Conservation (phyloP, 163 green algal species). For the Prototheca cutis region DNA sequence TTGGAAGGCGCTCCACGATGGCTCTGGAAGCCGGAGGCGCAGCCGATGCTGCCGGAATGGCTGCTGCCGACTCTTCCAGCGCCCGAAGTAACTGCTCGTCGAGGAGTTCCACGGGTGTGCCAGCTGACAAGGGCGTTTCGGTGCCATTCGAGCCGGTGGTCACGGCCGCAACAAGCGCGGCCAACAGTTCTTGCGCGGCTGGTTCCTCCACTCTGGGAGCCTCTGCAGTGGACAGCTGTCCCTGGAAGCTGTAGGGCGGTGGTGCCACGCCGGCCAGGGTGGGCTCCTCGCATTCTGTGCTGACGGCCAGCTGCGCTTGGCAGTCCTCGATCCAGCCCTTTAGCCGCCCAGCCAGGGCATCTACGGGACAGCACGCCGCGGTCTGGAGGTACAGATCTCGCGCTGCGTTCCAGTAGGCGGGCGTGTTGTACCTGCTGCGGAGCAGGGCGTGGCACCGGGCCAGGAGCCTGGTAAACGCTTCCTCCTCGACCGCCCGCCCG, state of each 20-base stretch:
- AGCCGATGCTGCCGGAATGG: too few relatives aligned
- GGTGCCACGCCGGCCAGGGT: neutral
- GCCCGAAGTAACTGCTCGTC: too few relatives aligned
- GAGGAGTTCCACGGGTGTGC: too few relatives aligned
- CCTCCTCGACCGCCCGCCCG: neutral
- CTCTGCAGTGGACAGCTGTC: neutral
- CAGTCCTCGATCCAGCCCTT: neutral
- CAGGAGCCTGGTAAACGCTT: neutral
- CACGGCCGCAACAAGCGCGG: too few relatives aligned
- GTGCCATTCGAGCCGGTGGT: too few relatives aligned
- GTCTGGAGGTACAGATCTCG: neutral
- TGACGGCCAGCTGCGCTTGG: conserved; percentile 8
- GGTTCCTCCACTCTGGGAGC: too few relatives aligned
- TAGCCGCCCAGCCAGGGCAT: neutral
- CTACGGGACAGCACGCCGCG: neutral
- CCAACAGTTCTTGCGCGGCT: too few relatives aligned
- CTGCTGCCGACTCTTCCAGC: too few relatives aligned
- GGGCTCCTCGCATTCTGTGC: too few relatives aligned
- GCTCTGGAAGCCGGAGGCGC: too few relatives aligned
- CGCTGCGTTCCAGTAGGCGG: conserved; percentile 7
- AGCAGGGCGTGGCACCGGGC: conserved; percentile 1
- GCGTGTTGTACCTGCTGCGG: conserved; percentile 6
- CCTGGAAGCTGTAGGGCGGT: neutral
- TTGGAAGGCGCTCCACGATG: too few relatives aligned
- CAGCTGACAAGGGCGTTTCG: too few relatives aligned